Evolutionary conservation across 192 early-diverging fungal genomes (phyloP).

Genomic region (Podila verticillata): DNA sequence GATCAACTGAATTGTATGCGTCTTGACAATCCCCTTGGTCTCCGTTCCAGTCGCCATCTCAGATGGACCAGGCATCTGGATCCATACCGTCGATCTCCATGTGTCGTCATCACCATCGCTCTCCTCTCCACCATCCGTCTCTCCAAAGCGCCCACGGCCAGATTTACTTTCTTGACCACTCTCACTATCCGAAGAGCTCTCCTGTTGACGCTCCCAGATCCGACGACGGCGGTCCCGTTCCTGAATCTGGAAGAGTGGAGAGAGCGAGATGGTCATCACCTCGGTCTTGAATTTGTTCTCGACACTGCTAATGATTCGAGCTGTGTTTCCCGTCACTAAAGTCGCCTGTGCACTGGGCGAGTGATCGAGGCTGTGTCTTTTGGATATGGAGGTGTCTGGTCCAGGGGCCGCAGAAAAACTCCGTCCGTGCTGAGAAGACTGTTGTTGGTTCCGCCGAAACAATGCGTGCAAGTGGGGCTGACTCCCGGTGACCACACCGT

Average conservation of each 20-base stretch:
- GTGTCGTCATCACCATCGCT: conserved; percentile 5
- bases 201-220: neutral
- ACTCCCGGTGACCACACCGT: conserved; percentile 13
- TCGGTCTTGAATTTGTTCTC: conserved; percentile 45
- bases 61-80: conserved; percentile 27
- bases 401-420: conserved; percentile 2
- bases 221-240: conserved; percentile 16
- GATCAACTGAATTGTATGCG: conserved; percentile 31
- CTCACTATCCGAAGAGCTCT: neutral
- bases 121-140: too few species aligned
- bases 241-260: conserved; percentile 11
- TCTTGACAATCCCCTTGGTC: conserved; percentile 36
- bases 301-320: conserved; percentile 30
- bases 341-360: neutral
- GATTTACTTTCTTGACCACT: neutral
- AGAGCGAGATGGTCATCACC: conserved; percentile 11
- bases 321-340: neutral
- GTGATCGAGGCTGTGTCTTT: conserved; percentile 38
- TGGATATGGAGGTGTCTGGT: conserved; percentile 9
- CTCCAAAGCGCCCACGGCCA: neutral
- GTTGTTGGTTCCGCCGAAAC: neutral
- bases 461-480: conserved; percentile 22
- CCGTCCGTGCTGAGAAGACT: neutral
- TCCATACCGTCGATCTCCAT: conserved; percentile 29
- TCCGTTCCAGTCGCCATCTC: conserved; percentile 30